Base-by-base conservation (phyloP, 768 basidiomycete genomes). In the Russula ochroleuca region DNA sequence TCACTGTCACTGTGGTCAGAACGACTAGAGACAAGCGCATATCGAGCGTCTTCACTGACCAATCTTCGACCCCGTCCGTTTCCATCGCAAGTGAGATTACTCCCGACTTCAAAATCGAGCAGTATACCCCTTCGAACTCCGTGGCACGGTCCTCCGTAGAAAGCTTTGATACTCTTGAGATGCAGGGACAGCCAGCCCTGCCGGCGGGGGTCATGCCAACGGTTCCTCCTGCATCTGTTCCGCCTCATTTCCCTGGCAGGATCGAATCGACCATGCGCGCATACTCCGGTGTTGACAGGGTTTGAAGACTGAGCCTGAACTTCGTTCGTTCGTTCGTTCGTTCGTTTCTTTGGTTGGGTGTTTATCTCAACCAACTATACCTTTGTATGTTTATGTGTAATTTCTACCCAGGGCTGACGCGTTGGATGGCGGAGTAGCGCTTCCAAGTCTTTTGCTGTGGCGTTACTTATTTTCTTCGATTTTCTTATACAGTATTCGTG, bases 1-100 rank as follows among this genome's bases (percentile, higher is more conserved):
- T 57, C 49, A 37, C 41, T 23, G 31, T 65, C 25, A 23, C 64
- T n/a, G 64, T 62, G 4, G 23, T 6, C 31, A 15, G 28, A 28
- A 28, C 5, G 28, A 28, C 28, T 5, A 28, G 28, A 28, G 28
- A 28, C 28, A 28, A 28, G 28, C 28, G 28, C 28, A 28, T 2
- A 5, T 28, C 28, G 28, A 28, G 28, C 28, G 5, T 28, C 28
- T 28, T 5, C 28, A 28, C 28, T 28, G 28, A 28, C 28, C 28
- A 28, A 28, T 5, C 28, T 5, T 62, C 28, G 28, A 28, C 5
- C 28, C 28, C 28, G 28, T 28, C 60, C 8, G 62, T 54, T 23
- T 52, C 54, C 48, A 5, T 62, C 19, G 19, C 55, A 14, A 38
- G 31, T 23, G 60, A 52, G 23, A n/a, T 38, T 11, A 64, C 38